Percentiles rank a stretch among this genome's conserved stretches.
These are phyloP conservation scores for Tolypocladium album DNA, from an alignment of 2,329 filamentous ascomycete genomes.

Conservation along the genomic window DNA sequence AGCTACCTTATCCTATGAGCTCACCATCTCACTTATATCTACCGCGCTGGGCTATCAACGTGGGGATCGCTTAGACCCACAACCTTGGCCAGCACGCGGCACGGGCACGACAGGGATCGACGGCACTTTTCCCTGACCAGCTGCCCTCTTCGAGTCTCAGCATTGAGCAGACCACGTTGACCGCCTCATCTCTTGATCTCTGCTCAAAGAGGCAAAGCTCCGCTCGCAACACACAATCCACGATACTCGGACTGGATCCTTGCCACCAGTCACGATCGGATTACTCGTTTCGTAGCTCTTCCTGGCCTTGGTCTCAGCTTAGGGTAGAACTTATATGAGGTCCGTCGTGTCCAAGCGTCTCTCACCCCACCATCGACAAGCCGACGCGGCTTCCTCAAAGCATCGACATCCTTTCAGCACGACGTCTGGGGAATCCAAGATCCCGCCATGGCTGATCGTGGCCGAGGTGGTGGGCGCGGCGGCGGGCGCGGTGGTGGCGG, in stretches of 20 bases:
- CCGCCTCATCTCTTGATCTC: neutral
- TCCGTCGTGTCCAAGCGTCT: neutral
- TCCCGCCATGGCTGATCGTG: constrained; percentile 16
- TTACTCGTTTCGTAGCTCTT: neutral
- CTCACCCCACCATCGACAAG: neutral
- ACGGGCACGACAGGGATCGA: neutral
- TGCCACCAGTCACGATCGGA: neutral
- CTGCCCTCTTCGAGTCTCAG: neutral
- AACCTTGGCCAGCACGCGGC: neutral
- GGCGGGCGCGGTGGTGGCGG: constrained; percentile 2
- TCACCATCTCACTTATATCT: neutral
- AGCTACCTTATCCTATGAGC: too few species aligned
- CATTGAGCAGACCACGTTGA: neutral
- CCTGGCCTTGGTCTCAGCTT: neutral
- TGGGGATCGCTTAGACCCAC: neutral
- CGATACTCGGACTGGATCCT: neutral
- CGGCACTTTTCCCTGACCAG: neutral
- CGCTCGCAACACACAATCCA: neutral
- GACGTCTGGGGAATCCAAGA: neutral
- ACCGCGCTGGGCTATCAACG: neutral
- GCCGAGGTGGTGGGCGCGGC: constrained; percentile 10
- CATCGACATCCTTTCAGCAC: neutral
- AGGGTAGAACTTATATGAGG: neutral
- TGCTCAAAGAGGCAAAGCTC: neutral
- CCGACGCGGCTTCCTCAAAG: neutral